Percentiles rank a stretch among this genome's conserved stretches.
These are phyloP conservation scores for Metarhizium humberi DNA, from an alignment of 2,329 filamentous ascomycete genomes.

Conservation along the genomic window DNA sequence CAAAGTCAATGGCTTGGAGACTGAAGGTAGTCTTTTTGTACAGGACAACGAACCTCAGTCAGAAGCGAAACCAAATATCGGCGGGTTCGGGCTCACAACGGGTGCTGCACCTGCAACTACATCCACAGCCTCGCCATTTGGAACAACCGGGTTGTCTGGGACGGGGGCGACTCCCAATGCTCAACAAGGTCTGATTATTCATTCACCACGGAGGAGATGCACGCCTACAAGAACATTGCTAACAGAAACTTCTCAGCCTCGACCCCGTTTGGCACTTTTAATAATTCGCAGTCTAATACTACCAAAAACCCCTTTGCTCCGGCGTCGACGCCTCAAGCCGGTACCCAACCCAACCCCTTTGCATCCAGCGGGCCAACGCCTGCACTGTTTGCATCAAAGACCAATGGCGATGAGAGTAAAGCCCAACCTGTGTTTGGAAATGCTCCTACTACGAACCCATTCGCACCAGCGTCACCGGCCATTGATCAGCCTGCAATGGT, in stretches of 20 bases:
- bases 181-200: constrained; percentile 1
- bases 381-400: background rate
- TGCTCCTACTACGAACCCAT: constrained; percentile 10
- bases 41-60: constrained; percentile 4
- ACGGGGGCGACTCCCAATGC: background rate
- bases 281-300: background rate
- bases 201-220: background rate
- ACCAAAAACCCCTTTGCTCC: constrained; percentile 5
- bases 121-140: background rate
- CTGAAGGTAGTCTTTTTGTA: constrained; percentile 22
- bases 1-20: constrained; percentile 6
- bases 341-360: background rate
- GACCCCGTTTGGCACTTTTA: constrained; percentile 4
- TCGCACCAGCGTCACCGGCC: constrained; percentile 10
- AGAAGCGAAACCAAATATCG: background rate
- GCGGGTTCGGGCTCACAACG: background rate
- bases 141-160: background rate
- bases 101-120: background rate
- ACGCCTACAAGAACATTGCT: background rate
- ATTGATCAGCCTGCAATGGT: constrained; percentile 8
- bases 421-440: background rate
- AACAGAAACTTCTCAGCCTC: background rate
- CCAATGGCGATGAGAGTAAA: background rate
- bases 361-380: background rate
- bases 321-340: background rate